Evolutionary conservation across 192 early-diverging fungal species (phyloP), one percentile per base, ranked within the genome.

Genomic region (Gigaspora rosea): DNA sequence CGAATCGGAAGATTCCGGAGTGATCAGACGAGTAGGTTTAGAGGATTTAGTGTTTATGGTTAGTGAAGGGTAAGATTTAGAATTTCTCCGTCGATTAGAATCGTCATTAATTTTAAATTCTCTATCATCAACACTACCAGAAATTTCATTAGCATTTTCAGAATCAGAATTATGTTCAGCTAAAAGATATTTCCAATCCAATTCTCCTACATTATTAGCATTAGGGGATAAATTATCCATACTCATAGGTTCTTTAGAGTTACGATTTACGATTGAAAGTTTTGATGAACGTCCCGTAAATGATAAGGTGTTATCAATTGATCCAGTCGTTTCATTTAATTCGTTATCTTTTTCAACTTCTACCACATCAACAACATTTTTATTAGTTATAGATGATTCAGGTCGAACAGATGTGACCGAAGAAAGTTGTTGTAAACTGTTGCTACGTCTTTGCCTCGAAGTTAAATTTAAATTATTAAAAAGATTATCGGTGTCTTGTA

Each of bases 141-240:
- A 65, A 35, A 20, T 63, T 32, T 64, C 74, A n/a, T 56, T 36
- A 22, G 52, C 22, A 41, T 52, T 57, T 16, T 76, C 74, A 11
- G 74, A 76, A 51, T 76, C 61, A 9, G 74, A 65, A 76, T 76
- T 48, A 65, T 76, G 63, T 65, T 76, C 74, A n/a, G 59, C 62
- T 18, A 47, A 76, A 61, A 76, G 62, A 63, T 76, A 76, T 65
- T 76, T 76, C 22, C 41, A 65, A 65, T 76, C 74, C 48, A 76
- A 76, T 65, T 76, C 74, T 49, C 62, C 61, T n/a, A 15, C 56
- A 63, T 63, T 63, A 22, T 62, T 47, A 65, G 8, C 64, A 49
- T 33, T 33, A 8, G 46, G 4, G 13, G 15, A 16, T 67, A 41
- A 41, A 41, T 27, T 32, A 10, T 20, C 52, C 18, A 66, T n/a